Percentiles rank a stretch among this genome's conserved stretches.
phyloP scores from a whole-genome alignment of 2,329 filamentous ascomycete species.

The Aspergillus ochraceus region DNA sequence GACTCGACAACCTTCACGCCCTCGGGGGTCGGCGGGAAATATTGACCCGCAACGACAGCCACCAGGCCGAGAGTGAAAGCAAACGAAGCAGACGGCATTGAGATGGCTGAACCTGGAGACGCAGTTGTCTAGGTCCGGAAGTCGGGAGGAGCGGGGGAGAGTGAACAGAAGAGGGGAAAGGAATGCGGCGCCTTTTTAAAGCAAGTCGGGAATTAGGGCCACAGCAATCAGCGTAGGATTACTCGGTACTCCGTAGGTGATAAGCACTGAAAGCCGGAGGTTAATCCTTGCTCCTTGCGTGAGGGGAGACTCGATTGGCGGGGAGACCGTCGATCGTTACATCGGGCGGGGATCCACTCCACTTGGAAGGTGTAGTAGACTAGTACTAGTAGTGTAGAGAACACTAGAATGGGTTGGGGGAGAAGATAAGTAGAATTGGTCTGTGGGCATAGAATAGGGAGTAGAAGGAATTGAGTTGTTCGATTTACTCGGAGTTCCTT shows the following conservation, averaged over 20 bases:
- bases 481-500: too few species aligned
- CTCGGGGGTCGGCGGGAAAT: constrained; percentile 44
- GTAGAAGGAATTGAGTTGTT: too few species aligned
- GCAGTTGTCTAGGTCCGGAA: too few species aligned
- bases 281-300: not conserved
- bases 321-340: not conserved
- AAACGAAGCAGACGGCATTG: constrained; percentile 14
- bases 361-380: not conserved
- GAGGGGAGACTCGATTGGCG: not conserved
- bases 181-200: not conserved
- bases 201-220: not conserved
- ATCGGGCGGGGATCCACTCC: not conserved
- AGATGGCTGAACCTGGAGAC: not conserved
- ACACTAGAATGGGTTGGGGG: too few species aligned
- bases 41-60: constrained; percentile 27
- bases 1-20: constrained; percentile 44
- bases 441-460: too few species aligned
- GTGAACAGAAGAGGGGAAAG: not conserved
- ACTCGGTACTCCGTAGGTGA: too few species aligned
- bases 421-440: too few species aligned
- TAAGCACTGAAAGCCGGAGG: too few species aligned
- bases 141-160: not conserved
- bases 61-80: constrained; percentile 19
- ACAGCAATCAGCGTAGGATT: too few species aligned
- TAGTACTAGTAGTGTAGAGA: too few species aligned